Evolutionary conservation across 2,329 filamentous ascomycete species (phyloP).

Genomic region (Teratosphaeria zuluensis): DNA sequence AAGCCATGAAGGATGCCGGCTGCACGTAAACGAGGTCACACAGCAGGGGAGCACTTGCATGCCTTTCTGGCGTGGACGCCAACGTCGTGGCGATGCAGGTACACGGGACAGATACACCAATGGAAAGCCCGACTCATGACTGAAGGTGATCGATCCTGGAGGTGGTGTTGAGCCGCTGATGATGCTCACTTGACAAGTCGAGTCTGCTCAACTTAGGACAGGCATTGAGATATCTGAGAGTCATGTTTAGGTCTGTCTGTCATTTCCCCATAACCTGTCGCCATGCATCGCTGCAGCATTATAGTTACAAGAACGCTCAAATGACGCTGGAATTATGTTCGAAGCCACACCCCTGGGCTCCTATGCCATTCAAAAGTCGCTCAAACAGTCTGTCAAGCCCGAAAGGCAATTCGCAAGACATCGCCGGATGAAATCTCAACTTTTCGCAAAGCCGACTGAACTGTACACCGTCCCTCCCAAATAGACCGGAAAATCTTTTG

Average conservation of each 20-base stretch:
- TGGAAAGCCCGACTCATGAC: no score
- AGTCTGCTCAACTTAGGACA: neutral
- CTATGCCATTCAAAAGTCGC: neutral
- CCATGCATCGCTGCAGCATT: neutral
- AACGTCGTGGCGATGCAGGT: neutral
- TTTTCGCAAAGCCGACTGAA: neutral
- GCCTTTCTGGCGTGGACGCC: neutral
- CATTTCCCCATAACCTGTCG: neutral
- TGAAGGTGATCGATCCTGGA: no score
- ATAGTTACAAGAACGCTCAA: neutral
- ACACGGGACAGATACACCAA: neutral
- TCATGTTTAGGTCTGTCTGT: neutral
- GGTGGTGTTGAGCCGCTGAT: neutral
- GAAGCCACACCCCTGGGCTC: neutral
- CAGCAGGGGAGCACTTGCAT: constrained; percentile 1
- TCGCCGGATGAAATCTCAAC: neutral
- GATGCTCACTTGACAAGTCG: neutral
- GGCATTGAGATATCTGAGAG: neutral
- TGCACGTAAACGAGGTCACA: constrained; percentile 5
- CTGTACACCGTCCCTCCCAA: neutral
- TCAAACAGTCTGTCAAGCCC: neutral
- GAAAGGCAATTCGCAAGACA: neutral
- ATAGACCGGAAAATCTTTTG: neutral
- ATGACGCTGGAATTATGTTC: neutral
- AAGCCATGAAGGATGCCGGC: neutral